These are phyloP conservation scores for Cystobasidium ongulense DNA, from an alignment of 768 basidiomycete genomes.

Conservation along the genomic window DNA sequence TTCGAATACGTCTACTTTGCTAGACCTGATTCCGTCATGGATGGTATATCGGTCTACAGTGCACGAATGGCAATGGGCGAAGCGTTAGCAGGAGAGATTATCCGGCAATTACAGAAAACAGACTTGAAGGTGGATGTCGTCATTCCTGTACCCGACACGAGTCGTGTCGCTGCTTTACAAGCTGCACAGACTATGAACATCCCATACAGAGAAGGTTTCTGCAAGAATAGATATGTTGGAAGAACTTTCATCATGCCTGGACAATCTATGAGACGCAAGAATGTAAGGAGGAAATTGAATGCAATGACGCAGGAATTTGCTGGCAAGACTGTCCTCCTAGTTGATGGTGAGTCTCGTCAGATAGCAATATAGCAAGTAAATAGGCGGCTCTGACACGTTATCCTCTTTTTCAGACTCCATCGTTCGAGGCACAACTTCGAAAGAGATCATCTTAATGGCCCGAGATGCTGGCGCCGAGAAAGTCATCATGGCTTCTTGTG, in stretches of 20 bases:
- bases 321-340: slow-evolving; percentile 82
- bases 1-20: slow-evolving; percentile 99
- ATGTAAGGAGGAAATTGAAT: slow-evolving; percentile 88
- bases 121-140: slow-evolving; percentile 82
- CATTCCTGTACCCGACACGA: slow-evolving; percentile 96
- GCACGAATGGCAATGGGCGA: slow-evolving; percentile 99
- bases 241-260: slow-evolving; percentile 99
- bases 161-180: slow-evolving; percentile 89
- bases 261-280: slow-evolving; percentile 74
- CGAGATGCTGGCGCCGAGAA: slow-evolving; percentile 96
- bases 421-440: slow-evolving; percentile 94
- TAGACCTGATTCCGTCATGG: slow-evolving; percentile 91
- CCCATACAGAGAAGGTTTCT: slow-evolving; percentile 94
- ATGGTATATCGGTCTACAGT: slow-evolving; percentile 93
- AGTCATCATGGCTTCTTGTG: slow-evolving; percentile 92
- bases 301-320: slow-evolving; percentile 97
- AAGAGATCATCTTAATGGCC: slow-evolving; percentile 98
- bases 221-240: slow-evolving; percentile 97
- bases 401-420: slow-evolving; percentile 66
- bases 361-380: neutral
- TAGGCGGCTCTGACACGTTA: neutral
- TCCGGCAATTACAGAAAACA: slow-evolving; percentile 59
- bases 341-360: slow-evolving; percentile 65
- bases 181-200: slow-evolving; percentile 78
- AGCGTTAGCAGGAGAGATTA: slow-evolving; percentile 77